Conservation (phyloP, 352 stramenopile species). For the Plasmopara muralis region DNA sequence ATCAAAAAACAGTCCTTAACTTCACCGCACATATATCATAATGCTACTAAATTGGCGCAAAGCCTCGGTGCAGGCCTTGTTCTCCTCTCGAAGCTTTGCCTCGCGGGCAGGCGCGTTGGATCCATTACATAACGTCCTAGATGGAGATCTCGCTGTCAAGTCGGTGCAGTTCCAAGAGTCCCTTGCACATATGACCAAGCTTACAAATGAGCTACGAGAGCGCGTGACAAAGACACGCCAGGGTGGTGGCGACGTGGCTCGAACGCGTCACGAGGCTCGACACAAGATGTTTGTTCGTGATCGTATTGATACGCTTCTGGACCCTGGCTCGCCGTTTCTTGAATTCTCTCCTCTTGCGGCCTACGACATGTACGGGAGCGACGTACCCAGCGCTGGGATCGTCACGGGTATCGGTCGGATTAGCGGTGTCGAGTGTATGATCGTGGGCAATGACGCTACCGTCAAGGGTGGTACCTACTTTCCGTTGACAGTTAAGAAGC, state of each 20-base stretch:
- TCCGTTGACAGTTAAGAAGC: constrained; percentile 98
- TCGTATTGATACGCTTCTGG: constrained; percentile 92
- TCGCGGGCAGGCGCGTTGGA: constrained; percentile 35
- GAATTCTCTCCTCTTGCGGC: constrained; percentile 91
- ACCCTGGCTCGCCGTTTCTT: constrained; percentile 93
- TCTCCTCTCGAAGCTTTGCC: constrained; percentile 18
- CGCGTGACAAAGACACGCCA: constrained; percentile 38
- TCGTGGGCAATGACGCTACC: constrained; percentile 98
- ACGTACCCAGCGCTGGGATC: constrained; percentile 82
- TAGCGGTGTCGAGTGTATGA: constrained; percentile 90
- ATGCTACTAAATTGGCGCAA: constrained; percentile 9
- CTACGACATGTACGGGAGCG: constrained; percentile 79
- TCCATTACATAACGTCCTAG: constrained; percentile 46
- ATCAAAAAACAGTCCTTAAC: no score
- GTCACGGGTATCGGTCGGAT: constrained; percentile 87
- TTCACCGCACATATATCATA: background rate
- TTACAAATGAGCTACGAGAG: constrained; percentile 40
- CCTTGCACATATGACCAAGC: constrained; percentile 46
- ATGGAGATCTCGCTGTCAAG: constrained; percentile 57
- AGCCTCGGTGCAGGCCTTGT: constrained; percentile 2
- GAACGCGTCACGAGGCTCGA: constrained; percentile 63
- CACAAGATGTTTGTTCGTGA: constrained; percentile 87
- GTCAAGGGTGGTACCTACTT: constrained; percentile 98
- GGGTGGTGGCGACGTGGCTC: constrained; percentile 61
- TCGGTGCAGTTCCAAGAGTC: constrained; percentile 51